Percentiles rank a stretch among this genome's conserved stretches.
These are phyloP conservation scores for Rubia occidens DNA, from an alignment of 305 asterid genomes.

Conservation along the genomic window DNA sequence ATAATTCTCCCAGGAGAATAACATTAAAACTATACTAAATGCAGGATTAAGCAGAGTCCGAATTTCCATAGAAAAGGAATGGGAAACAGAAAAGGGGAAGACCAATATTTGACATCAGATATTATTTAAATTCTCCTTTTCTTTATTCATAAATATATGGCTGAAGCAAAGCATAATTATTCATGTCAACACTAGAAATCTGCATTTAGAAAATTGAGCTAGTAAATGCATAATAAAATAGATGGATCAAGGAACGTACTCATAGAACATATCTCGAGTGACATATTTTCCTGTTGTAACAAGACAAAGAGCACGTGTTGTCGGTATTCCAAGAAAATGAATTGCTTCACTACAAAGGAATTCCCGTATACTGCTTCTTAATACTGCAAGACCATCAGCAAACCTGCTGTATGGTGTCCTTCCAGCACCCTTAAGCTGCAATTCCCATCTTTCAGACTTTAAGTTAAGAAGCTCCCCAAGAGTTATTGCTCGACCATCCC, in stretches of 20 bases:
- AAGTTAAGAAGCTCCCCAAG: constrained; percentile 79
- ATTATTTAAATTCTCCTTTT: background rate
- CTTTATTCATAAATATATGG: background rate
- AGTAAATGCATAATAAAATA: background rate
- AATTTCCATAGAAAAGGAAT: background rate
- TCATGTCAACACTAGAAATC: background rate
- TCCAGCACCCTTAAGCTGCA: constrained; percentile 98
- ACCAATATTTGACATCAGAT: background rate
- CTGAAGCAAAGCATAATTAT: background rate
- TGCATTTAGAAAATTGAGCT: background rate
- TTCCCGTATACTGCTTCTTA: constrained; percentile 91
- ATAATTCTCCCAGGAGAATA: background rate
- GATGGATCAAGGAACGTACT: constrained; percentile 41
- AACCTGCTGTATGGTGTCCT: constrained; percentile 96
- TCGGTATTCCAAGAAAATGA: constrained; percentile 88
- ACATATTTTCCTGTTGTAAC: constrained; percentile 82
- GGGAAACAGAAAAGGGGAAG: background rate
- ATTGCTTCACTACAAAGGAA: constrained; percentile 98
- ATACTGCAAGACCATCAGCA: constrained; percentile 98
- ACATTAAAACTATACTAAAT: background rate
- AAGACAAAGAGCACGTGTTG: constrained; percentile 88
- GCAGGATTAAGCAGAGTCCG: background rate
- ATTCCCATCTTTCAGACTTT: constrained; percentile 74
- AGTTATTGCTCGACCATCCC: constrained; percentile 97
- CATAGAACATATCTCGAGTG: constrained; percentile 91